Evolutionary conservation across 108 stramenopile species (phyloP), one percentile per base, ranked within the genome.

Genomic region (Skeletonema tropicum): DNA sequence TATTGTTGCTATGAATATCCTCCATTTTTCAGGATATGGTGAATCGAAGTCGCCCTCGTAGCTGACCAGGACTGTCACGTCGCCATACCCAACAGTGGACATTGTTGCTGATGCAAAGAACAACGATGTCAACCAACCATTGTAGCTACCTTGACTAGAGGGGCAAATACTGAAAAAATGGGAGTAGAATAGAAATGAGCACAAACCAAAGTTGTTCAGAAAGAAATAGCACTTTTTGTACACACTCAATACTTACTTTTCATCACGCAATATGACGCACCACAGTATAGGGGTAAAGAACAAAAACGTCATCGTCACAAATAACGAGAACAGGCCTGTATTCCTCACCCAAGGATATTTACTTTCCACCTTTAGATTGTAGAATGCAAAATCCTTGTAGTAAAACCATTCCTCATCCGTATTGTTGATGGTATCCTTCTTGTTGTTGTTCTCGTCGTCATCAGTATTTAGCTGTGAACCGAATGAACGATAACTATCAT

Each of bases 1-100:
- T 30, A 85, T 2, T 25, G 67, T 83, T 13, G 70, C 87, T 23
- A 85, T 71, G 25, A 88, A 88, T 41, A 70, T 62, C 13, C 71
- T 68, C 82, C 82, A 83, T 5, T 25, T 64, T 35, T 82, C 71
- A 33, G 62, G 61, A 45, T 49, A 35, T 30, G 32, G 68, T 17
- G 49, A 78, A 11, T 26, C 61, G 12, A 64, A 57, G n/a, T 79
- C 59, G 38, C 64, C 87, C 12, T 85, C 87, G 61, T 85, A 88
- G 60, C 83, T 85, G 14, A 88, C 87, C 52, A 55, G 23, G 23
- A 55, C 52, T 25, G 52, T 55, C 13, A 84, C 30, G 70, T 89
- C 88, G 13, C 88, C 88, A 73, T 79, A 89, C 8, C 88, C 90
- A 45, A 85, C 75, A 5, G 88, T 88, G 64, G 87, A 85, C n/a